Evolutionary conservation across 495 filamentous ascomycete genomes (phyloP).

Genomic region (Letharia lupina): DNA sequence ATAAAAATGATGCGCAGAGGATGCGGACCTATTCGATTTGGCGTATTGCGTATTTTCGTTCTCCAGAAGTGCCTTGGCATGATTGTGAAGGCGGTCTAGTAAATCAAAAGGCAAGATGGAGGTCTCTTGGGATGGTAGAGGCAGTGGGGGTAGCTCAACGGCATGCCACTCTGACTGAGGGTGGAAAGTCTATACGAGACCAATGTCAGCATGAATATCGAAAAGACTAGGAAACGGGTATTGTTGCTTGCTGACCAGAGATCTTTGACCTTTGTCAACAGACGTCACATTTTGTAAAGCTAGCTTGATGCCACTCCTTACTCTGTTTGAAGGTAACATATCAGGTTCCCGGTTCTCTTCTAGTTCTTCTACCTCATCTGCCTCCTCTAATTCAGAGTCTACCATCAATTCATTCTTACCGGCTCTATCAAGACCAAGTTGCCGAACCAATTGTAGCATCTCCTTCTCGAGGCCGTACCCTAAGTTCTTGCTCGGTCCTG

Average conservation of each 20-base stretch:
- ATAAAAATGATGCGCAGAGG: slow-evolving; percentile 87
- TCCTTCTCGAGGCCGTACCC: slow-evolving; percentile 30
- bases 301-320: neutral
- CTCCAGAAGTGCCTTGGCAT: slow-evolving; percentile 67
- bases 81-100: slow-evolving; percentile 62
- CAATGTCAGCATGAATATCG: neutral
- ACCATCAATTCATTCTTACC: slow-evolving; percentile 33
- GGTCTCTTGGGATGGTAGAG: slow-evolving; percentile 37
- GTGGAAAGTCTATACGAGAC: neutral
- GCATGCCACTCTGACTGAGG: slow-evolving; percentile 54
- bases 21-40: slow-evolving; percentile 44
- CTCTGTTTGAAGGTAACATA: neutral
- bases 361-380: slow-evolving; percentile 24
- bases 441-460: slow-evolving; percentile 38
- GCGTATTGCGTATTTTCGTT: slow-evolving; percentile 60
- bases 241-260: slow-evolving; percentile 2
- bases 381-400: slow-evolving; percentile 32
- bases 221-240: neutral
- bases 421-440: slow-evolving; percentile 39
- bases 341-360: slow-evolving; percentile 20
- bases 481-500: slow-evolving; percentile 27
- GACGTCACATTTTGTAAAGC: neutral
- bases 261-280: neutral
- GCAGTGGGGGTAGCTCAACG: slow-evolving; percentile 50
- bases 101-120: slow-evolving; percentile 46